phyloP scores from a whole-genome alignment of 192 early-diverging fungal genomes.

The Backusella psychrophila region DNA sequence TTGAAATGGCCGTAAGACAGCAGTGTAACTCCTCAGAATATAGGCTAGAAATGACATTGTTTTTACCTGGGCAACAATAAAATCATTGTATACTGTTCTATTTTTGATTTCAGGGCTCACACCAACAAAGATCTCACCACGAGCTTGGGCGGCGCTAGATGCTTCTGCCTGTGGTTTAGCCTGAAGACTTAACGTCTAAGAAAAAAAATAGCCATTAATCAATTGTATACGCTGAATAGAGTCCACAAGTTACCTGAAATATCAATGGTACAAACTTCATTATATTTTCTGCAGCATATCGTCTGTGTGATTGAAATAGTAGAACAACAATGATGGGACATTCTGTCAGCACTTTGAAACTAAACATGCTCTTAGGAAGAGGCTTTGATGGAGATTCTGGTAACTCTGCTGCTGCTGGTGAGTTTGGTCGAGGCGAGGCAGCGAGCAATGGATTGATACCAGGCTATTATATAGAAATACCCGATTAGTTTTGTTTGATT shows the following conservation, averaged over 20 bases:
- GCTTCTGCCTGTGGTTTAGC: conserved; percentile 57
- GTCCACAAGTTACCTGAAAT: conserved; percentile 58
- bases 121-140: conserved; percentile 73
- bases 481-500: background rate
- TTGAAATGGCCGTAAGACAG: conserved; percentile 68
- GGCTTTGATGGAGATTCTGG: conserved; percentile 56
- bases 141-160: conserved; percentile 41
- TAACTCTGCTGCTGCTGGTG: conserved; percentile 61
- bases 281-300: conserved; percentile 78
- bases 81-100: conserved; percentile 74
- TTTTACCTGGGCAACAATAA: conserved; percentile 97
- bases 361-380: conserved; percentile 71
- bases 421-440: conserved; percentile 72
- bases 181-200: conserved; percentile 52
- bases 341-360: conserved; percentile 98
- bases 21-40: conserved; percentile 81
- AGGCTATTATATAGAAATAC: conserved; percentile 18
- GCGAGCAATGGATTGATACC: conserved; percentile 38
- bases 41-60: conserved; percentile 98
- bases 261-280: conserved; percentile 86
- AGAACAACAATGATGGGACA: conserved; percentile 98
- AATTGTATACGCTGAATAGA: background rate
- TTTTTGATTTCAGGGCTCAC: conserved; percentile 74
- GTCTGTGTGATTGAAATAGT: conserved; percentile 87
- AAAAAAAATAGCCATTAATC: background rate